Evolutionary conservation across 345 rosid genomes (phyloP), one percentile per base, ranked within the genome.

Genomic region (Gossypium longicalyx): DNA sequence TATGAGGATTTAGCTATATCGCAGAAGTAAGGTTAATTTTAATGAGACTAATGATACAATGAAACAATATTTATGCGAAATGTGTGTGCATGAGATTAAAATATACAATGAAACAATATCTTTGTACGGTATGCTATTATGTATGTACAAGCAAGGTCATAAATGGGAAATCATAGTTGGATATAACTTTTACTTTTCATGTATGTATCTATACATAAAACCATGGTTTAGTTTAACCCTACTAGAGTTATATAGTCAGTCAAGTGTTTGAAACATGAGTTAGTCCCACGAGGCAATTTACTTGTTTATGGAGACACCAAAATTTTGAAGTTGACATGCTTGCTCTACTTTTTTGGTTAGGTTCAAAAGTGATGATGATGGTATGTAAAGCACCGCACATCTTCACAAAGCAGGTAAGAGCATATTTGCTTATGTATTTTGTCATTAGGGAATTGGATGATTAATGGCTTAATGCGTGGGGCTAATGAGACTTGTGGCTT

Each of bases 261-360:
- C 1, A 73, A 61, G 8, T 62, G 66, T 48, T 29, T 48, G 45
- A 17, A 69, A 47, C 59, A 25, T 74, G 34, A 48, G 54, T 25
- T 38, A 71, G 64, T 69, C 63, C 62, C 38, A 47, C 60, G 48
- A 73, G 64, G 76, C 76, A 73, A 61, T 38, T 62, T 74, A 62
- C 76, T 62, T 62, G 48, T 17, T 59, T 75, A 78, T 83, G 82
- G 77, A 76, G 82, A 80, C 73, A 70, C 74, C 80, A 80, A 80
- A 74, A 78, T 73, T 59, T 76, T 73, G 86, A 83, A 70, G 75
- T 83, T 78, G 80, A 80, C 82, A 80, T 78, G 84, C 86, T 83
- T 79, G 81, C 84, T 78, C 86, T 51, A 78, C 71, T 70, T 83
- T 74, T 77, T 72, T 66, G 80, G 80, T 76, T 78, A 80, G 83